Percentiles rank a stretch among this genome's conserved stretches.
Evolutionary conservation across 2,329 filamentous ascomycete species (phyloP).

Genomic region (Cercospora citrullina): DNA sequence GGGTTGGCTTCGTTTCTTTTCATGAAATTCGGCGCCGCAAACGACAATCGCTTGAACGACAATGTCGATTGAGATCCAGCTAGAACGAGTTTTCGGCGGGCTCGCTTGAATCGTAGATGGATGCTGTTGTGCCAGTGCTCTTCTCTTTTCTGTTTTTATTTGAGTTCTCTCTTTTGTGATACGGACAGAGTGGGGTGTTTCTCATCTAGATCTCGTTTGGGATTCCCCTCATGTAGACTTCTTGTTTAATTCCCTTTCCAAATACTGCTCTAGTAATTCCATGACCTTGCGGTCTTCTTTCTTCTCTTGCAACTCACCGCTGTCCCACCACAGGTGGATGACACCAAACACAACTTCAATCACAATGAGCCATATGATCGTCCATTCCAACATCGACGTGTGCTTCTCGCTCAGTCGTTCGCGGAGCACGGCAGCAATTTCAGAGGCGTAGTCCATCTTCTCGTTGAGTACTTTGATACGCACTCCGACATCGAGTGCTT

Average conservation of each 20-base stretch:
- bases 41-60: not conserved
- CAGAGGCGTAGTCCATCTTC: constrained; percentile 96
- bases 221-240: not conserved
- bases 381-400: constrained; percentile 84
- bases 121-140: not conserved
- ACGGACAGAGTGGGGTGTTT: not conserved
- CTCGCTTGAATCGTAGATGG: not conserved
- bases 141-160: not conserved
- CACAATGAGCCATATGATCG: constrained; percentile 90
- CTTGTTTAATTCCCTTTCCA: constrained; percentile 33
- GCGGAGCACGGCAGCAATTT: constrained; percentile 85
- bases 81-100: not conserved
- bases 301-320: constrained; percentile 46
- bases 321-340: constrained; percentile 68
- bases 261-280: constrained; percentile 42
- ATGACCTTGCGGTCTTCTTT: constrained; percentile 47
- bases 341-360: constrained; percentile 91
- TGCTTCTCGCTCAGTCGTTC: constrained; percentile 79
- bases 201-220: not conserved
- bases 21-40: not conserved
- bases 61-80: not conserved
- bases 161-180: not conserved
- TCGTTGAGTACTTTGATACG: constrained; percentile 90
- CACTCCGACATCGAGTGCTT: constrained; percentile 85
- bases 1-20: not conserved